Conservation (phyloP, 495 filamentous ascomycete genomes). For the Chaetomium cochliodes region DNA sequence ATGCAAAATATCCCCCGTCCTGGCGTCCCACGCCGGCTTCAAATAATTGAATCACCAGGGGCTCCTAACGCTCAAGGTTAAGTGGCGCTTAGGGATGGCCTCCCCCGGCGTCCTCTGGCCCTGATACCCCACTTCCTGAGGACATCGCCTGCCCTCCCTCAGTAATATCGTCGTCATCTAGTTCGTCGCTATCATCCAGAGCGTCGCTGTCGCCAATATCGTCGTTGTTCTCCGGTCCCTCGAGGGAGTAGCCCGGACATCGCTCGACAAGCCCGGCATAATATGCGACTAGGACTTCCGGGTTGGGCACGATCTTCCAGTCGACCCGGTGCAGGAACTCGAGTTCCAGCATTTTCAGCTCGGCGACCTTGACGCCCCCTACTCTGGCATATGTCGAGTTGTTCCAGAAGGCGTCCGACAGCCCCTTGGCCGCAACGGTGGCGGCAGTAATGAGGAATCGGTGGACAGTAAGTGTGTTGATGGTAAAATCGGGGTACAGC, state of each 20-base stretch:
- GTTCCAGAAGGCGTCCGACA: constrained; percentile 97
- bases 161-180: constrained; percentile 22
- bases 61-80: neutral
- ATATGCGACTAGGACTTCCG: constrained; percentile 88
- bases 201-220: constrained; percentile 25
- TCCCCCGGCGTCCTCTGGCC: neutral
- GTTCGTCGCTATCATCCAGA: constrained; percentile 28
- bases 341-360: constrained; percentile 88
- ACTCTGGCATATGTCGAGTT: constrained; percentile 94
- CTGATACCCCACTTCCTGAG: neutral
- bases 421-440: constrained; percentile 91
- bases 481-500: constrained; percentile 87
- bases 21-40: neutral
- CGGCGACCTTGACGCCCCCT: constrained; percentile 82
- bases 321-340: constrained; percentile 89
- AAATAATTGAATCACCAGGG: neutral
- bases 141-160: neutral
- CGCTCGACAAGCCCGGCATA: constrained; percentile 78
- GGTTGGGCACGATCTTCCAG: constrained; percentile 94
- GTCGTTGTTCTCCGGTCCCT: constrained; percentile 34
- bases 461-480: constrained; percentile 92
- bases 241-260: constrained; percentile 46
- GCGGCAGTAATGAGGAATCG: constrained; percentile 94
- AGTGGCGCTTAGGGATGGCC: neutral
- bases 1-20: neutral